Conservation (phyloP, 768 basidiomycete genomes). For the Trametes gibbosa region DNA sequence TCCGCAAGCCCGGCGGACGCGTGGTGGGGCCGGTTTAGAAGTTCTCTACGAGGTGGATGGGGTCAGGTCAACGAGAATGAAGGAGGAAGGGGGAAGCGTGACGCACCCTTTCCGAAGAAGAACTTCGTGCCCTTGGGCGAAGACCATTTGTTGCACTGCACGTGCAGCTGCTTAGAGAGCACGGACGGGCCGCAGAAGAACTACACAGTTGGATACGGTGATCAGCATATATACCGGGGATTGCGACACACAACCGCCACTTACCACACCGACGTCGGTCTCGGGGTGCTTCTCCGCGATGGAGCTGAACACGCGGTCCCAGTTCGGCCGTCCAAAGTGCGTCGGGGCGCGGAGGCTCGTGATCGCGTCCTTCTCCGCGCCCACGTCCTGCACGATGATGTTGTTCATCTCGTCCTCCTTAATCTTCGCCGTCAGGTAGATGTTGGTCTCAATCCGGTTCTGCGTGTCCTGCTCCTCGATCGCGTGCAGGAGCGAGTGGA, state of each 20-base stretch:
- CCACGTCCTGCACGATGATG: constrained; percentile 90
- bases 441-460: constrained; percentile 89
- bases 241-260: constrained; percentile 22
- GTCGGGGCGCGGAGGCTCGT: constrained; percentile 88
- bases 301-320: constrained; percentile 70
- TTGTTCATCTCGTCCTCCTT: constrained; percentile 94
- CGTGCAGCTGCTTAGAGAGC: constrained; percentile 69
- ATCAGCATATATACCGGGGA: background rate
- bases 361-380: constrained; percentile 89
- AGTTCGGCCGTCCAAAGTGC: constrained; percentile 89
- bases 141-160: constrained; percentile 85
- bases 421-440: constrained; percentile 88
- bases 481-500: constrained; percentile 89
- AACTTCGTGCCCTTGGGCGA: constrained; percentile 74
- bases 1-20: constrained; percentile 5
- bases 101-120: constrained; percentile 86
- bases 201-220: constrained; percentile 22
- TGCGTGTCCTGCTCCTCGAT: constrained; percentile 90
- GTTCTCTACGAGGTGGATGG: constrained; percentile 25
- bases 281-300: constrained; percentile 82
- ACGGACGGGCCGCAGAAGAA: constrained; percentile 87
- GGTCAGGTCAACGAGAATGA: background rate
- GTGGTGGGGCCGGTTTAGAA: constrained; percentile 19
- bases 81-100: background rate
- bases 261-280: constrained; percentile 85